A percentile compares a stretch with the other conserved stretches of the same genome.
Conservation (phyloP, 1,139 yeast genomes). For the Debaryomycetaceae sp. region DNA sequence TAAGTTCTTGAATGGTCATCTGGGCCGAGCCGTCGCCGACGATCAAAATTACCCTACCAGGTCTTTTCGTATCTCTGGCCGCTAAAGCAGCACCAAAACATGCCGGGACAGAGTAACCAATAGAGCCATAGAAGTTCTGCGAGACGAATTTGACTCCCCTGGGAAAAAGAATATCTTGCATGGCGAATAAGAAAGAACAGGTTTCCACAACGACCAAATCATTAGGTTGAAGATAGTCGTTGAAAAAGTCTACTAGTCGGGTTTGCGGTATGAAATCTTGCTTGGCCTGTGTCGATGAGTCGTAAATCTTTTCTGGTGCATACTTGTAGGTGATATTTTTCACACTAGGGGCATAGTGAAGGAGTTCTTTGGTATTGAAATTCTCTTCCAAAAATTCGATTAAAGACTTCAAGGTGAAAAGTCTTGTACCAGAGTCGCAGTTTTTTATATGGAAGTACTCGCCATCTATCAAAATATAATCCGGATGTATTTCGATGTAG, state of each 20-base stretch:
- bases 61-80: slow-evolving; percentile 48
- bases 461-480: slow-evolving; percentile 28
- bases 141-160: slow-evolving; percentile 47
- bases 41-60: slow-evolving; percentile 53
- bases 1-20: slow-evolving; percentile 81
- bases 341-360: slow-evolving; percentile 2
- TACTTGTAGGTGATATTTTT: slow-evolving; percentile 12
- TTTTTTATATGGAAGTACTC: slow-evolving; percentile 19
- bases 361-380: slow-evolving; percentile 10
- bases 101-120: slow-evolving; percentile 85
- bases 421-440: slow-evolving; percentile 11
- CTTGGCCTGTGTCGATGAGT: background rate
- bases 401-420: slow-evolving; percentile 21
- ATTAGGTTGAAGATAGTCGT: slow-evolving; percentile 44
- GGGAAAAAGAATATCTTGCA: slow-evolving; percentile 62
- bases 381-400: slow-evolving; percentile 10
- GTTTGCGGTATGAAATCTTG: slow-evolving; percentile 24
- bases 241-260: slow-evolving; percentile 28
- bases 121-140: slow-evolving; percentile 75
- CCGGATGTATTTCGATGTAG: slow-evolving; percentile 31
- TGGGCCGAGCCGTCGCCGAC: slow-evolving; percentile 94
- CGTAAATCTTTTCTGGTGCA: slow-evolving; percentile 4
- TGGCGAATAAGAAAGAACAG: slow-evolving; percentile 72
- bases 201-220: slow-evolving; percentile 74
- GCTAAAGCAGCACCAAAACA: slow-evolving; percentile 78